phyloP scores from a whole-genome alignment of 139 green algal species.

The Tetradesmus obliquus region DNA sequence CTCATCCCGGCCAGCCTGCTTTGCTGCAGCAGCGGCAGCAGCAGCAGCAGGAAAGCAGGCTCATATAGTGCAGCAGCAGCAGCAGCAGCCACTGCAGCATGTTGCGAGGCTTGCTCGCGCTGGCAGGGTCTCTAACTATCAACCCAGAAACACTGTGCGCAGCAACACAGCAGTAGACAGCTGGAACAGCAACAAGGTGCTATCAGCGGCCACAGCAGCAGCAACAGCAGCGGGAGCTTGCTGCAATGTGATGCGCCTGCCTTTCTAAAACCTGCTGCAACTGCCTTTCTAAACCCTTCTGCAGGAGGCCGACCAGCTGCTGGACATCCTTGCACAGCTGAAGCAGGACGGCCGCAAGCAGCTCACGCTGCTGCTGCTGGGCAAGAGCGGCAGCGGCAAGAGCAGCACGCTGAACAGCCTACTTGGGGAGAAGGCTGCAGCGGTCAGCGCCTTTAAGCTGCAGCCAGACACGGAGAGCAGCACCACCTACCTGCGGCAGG shows the following conservation, averaged over 20 bases:
- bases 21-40: neutral
- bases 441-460: conserved; percentile 74
- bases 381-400: conserved; percentile 66
- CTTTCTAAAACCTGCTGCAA: neutral
- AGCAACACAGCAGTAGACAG: neutral
- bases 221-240: neutral
- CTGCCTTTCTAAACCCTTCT: neutral
- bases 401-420: conserved; percentile 72
- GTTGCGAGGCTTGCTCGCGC: neutral
- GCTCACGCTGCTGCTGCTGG: conserved; percentile 67
- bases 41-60: neutral
- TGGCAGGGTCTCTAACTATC: neutral
- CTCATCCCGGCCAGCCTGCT: conserved; percentile 47
- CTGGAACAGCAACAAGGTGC: neutral
- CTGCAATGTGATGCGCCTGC: neutral
- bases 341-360: conserved; percentile 49
- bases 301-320: conserved; percentile 53
- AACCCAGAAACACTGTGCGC: neutral
- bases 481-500: conserved; percentile 53
- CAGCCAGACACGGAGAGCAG: conserved; percentile 66
- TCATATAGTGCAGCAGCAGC: neutral
- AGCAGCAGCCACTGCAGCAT: neutral
- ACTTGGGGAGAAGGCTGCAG: conserved; percentile 67
- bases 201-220: neutral
- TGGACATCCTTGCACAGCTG: conserved; percentile 51